Conservation (phyloP, 805 yeast genomes). For the Groenewaldozyma salmanticensis region DNA sequence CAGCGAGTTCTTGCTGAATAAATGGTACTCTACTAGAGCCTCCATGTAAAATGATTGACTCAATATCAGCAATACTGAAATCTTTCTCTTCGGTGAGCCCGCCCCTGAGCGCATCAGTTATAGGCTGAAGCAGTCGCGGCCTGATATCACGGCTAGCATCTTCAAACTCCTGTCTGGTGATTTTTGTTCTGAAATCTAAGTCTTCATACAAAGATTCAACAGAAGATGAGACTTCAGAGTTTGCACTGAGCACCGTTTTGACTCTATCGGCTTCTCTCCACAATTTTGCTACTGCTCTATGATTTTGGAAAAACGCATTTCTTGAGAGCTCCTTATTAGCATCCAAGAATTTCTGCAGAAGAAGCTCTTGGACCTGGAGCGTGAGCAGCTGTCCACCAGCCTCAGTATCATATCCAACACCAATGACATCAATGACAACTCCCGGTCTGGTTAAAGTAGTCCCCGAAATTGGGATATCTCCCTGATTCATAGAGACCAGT, state of each 20-base stretch:
- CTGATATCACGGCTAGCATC: constrained; percentile 36
- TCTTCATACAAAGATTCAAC: constrained; percentile 70
- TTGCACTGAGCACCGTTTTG: constrained; percentile 79
- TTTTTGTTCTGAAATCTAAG: constrained; percentile 53
- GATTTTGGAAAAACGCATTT: constrained; percentile 34
- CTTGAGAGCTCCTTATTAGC: constrained; percentile 27
- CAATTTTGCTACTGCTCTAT: constrained; percentile 55
- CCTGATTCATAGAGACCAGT: constrained; percentile 52
- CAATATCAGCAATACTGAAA: constrained; percentile 26
- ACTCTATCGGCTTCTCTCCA: constrained; percentile 84
- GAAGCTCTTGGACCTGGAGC: constrained; percentile 46
- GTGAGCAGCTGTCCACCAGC: constrained; percentile 78
- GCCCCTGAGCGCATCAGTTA: constrained; percentile 39
- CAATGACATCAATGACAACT: constrained; percentile 50
- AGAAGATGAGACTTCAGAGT: constrained; percentile 64
- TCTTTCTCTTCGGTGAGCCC: constrained; percentile 19
- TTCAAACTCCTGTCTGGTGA: constrained; percentile 82
- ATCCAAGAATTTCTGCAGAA: constrained; percentile 49
- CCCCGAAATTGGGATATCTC: constrained; percentile 18
- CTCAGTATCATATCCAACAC: constrained; percentile 55
- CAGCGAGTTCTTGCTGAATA: constrained; percentile 48
- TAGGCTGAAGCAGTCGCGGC: constrained; percentile 43
- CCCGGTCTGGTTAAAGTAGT: constrained; percentile 14
- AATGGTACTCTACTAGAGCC: constrained; percentile 89
- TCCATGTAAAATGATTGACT: constrained; percentile 73